Conservation (phyloP, 768 basidiomycete species). For the Boletellus sp. region DNA sequence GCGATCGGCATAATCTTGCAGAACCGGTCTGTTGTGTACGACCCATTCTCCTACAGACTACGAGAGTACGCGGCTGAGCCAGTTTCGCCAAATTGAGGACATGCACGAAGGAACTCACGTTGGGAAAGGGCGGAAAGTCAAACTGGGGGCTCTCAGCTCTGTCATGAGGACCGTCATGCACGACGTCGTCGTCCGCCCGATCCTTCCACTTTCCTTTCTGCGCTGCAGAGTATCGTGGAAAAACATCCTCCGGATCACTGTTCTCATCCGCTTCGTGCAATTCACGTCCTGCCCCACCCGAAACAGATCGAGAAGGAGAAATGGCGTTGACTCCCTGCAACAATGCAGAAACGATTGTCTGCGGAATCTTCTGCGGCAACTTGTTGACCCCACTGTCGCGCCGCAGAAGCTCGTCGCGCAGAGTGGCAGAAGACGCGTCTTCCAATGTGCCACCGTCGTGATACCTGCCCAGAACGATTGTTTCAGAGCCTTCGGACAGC, state of each 20-base stretch:
- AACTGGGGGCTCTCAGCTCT: constrained; percentile 4
- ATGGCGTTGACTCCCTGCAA: constrained; percentile 8
- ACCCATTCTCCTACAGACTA: constrained; percentile 24
- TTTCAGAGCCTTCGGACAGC: constrained; percentile 4
- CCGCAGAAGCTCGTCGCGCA: constrained; percentile 9
- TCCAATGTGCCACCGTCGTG: constrained; percentile 2
- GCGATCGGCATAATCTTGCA: constrained; percentile 28
- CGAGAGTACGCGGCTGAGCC: background rate
- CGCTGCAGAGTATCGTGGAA: constrained; percentile 2
- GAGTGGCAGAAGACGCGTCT: constrained; percentile 12
- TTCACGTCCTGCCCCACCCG: background rate
- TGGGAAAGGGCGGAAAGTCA: background rate
- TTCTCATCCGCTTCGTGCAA: background rate
- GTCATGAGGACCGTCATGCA: background rate
- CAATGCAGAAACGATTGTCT: constrained; percentile 12
- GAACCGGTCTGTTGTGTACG: constrained; percentile 17
- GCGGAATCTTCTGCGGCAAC: constrained; percentile 9
- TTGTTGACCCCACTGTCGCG: background rate
- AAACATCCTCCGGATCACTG: background rate
- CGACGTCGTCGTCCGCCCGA: background rate
- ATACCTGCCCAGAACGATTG: background rate
- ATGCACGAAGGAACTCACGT: constrained; percentile 9
- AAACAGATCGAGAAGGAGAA: background rate
- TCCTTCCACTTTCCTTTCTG: constrained; percentile 19
- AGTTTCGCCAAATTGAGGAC: background rate